Percentiles rank a stretch among this genome's conserved stretches.
These are phyloP conservation scores for Amniculicola lignicola DNA, from an alignment of 495 filamentous ascomycete species.

Conservation along the genomic window DNA sequence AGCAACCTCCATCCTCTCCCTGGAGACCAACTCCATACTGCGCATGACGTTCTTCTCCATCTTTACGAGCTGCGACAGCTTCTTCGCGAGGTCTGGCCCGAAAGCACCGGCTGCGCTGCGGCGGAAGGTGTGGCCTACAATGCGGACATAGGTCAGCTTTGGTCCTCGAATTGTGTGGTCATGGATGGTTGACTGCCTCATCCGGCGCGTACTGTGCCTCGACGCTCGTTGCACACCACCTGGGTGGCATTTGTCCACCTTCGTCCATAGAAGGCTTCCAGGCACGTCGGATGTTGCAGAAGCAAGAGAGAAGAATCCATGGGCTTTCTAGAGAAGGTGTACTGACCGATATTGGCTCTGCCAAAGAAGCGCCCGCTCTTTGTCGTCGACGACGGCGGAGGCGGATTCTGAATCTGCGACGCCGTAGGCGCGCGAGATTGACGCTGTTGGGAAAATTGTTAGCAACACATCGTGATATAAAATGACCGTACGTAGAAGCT, in stretches of 20 bases:
- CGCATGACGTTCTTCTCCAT: conserved; percentile 99
- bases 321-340: neutral
- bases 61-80: conserved; percentile 95
- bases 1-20: conserved; percentile 96
- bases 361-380: conserved; percentile 89
- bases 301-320: neutral
- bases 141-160: conserved; percentile 8
- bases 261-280: neutral
- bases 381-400: conserved; percentile 84
- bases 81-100: conserved; percentile 94
- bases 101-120: conserved; percentile 88
- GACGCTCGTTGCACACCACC: neutral
- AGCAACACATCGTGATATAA: neutral
- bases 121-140: conserved; percentile 86
- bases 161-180: conserved; percentile 58
- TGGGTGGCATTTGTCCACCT: neutral
- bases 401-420: conserved; percentile 86
- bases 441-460: conserved; percentile 52
- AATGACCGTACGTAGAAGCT: neutral
- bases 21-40: conserved; percentile 89
- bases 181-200: too few species aligned
- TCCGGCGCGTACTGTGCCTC: too few species aligned
- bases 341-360: conserved; percentile 76
- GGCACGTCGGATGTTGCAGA: neutral
- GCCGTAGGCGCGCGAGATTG: conserved; percentile 89